Percentiles rank a stretch among this genome's conserved stretches.
These are phyloP conservation scores for Aspergillus sp. DNA, from an alignment of 2,329 filamentous ascomycete species.

Conservation along the genomic window DNA sequence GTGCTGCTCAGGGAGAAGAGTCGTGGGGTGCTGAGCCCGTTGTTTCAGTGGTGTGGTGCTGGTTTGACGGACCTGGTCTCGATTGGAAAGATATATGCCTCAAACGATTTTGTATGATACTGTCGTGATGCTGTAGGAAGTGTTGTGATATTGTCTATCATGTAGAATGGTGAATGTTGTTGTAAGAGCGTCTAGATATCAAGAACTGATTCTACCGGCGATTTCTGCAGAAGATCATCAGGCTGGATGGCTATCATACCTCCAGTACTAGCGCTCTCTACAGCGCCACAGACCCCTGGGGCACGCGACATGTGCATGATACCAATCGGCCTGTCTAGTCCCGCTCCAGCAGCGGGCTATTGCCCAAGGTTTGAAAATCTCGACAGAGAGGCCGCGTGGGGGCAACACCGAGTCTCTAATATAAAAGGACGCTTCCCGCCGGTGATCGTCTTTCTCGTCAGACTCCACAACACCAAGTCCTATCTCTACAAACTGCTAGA, in stretches of 20 bases:
- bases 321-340: not conserved
- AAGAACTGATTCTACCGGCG: not conserved
- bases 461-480: not conserved
- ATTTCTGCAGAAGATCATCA: not conserved
- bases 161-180: not conserved
- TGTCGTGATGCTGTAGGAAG: not conserved
- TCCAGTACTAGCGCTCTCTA: not conserved
- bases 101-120: not conserved
- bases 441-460: not conserved
- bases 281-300: not conserved
- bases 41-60: not conserved
- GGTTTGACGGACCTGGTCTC: not conserved
- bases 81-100: not conserved
- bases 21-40: not conserved
- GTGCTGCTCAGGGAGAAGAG: not conserved
- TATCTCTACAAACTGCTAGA: not conserved
- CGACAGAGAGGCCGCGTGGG: too few relatives aligned
- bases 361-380: too few relatives aligned
- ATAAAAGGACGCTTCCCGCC: not conserved
- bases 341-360: not conserved
- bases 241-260: too few relatives aligned
- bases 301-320: not conserved
- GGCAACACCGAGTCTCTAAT: not conserved
- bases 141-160: not conserved
- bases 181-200: rapidly evolving